phyloP scores from a whole-genome alignment of 225 moss, liverwort and hornwort species.

The Rhytidiadelphus loreus region DNA sequence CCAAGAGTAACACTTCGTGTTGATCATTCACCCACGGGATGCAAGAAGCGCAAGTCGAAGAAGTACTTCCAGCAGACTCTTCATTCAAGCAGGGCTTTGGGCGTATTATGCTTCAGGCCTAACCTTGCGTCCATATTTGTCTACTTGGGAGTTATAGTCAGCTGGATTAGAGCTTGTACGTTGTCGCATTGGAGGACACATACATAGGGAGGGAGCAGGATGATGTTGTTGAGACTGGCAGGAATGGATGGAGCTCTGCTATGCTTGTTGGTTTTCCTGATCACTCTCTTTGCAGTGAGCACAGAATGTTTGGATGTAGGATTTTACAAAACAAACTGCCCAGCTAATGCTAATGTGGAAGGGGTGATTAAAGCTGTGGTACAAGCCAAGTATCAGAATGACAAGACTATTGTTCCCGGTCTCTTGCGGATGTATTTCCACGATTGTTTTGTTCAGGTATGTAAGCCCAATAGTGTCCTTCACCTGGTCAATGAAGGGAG shows the following conservation, averaged over 20 bases:
- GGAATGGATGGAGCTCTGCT: background rate
- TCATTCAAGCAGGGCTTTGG: no score
- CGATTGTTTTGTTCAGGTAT: background rate
- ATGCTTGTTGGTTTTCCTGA: background rate
- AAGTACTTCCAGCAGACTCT: background rate
- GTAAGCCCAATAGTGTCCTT: background rate
- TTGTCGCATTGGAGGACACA: no score
- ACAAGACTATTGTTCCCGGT: background rate
- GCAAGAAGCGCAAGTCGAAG: background rate
- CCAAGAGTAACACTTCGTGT: background rate
- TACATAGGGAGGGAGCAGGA: no score
- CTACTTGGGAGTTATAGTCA: background rate
- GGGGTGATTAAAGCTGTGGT: background rate
- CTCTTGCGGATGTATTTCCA: background rate
- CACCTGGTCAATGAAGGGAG: background rate
- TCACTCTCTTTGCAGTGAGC: background rate
- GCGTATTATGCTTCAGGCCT: background rate
- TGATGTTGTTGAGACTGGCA: background rate
- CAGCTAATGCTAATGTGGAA: background rate
- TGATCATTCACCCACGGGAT: no score
- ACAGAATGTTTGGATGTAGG: background rate
- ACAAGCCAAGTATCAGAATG: background rate
- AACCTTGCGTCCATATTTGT: background rate
- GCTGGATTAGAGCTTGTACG: background rate
- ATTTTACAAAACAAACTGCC: background rate